Percentiles rank a stretch among this genome's conserved stretches.
Conservation (phyloP, 345 rosid genomes). For the Orychophragmus violaceus region DNA sequence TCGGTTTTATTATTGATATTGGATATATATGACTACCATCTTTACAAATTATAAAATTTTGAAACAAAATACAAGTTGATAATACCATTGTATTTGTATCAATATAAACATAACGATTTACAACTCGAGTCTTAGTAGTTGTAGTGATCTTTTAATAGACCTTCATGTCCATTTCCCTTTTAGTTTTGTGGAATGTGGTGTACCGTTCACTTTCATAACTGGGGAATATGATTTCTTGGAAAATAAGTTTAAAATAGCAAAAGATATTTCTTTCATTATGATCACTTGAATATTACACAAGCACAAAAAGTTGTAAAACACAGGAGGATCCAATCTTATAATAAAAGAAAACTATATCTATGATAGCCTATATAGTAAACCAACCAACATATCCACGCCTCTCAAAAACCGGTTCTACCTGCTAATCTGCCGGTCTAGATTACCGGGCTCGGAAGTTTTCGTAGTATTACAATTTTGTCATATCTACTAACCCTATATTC, state of each 20-base stretch:
- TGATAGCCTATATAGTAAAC: background rate
- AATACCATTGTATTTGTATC: no score
- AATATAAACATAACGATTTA: background rate
- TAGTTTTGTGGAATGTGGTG: background rate
- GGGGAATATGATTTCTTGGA: background rate
- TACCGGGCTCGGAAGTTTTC: conserved; percentile 26
- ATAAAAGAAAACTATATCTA: background rate
- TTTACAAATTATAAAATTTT: background rate
- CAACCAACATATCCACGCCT: conserved; percentile 17
- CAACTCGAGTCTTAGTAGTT: background rate
- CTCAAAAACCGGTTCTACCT: conserved; percentile 32
- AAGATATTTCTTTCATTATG: background rate
- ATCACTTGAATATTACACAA: conserved; percentile 12
- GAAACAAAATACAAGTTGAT: background rate
- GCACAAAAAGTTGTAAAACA: background rate
- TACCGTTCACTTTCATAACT: background rate
- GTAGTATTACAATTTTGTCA: conserved; percentile 2
- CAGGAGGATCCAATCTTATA: background rate
- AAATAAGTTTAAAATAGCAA: background rate
- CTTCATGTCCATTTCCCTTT: background rate
- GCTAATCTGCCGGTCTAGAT: conserved; percentile 26
- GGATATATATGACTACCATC: background rate
- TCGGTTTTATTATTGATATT: conserved; percentile 1
- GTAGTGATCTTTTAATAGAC: background rate
- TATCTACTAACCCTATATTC: conserved; percentile 28